These are phyloP conservation scores for Coffea canephora DNA, from an alignment of 257 asterid species.

Conservation along the genomic window DNA sequence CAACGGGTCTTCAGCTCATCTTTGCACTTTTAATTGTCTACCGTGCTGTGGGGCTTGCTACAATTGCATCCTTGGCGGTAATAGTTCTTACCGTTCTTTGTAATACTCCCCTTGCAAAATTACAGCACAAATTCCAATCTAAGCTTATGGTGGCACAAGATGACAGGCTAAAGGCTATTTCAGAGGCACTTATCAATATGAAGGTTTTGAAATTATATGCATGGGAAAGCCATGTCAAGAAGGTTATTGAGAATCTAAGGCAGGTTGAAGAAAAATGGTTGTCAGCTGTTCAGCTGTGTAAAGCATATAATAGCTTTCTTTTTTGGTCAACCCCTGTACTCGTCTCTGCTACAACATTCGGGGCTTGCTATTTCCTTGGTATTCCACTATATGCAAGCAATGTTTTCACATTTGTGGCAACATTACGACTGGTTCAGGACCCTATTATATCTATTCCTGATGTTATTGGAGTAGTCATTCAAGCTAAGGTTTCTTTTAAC, in stretches of 20 bases:
- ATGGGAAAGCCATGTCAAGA: conserved; percentile 81
- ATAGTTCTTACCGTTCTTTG: conserved; percentile 70
- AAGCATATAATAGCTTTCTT: conserved; percentile 68
- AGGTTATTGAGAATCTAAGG: conserved; percentile 54
- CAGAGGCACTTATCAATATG: conserved; percentile 84
- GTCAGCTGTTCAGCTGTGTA: conserved; percentile 71
- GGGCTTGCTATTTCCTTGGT: conserved; percentile 76
- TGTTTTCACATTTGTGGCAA: conserved; percentile 89
- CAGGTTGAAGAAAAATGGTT: conserved; percentile 69
- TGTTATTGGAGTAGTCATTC: conserved; percentile 82
- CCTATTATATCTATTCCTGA: conserved; percentile 89
- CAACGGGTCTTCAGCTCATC: conserved; percentile 72
- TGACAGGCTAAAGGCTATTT: conserved; percentile 64
- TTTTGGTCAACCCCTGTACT: conserved; percentile 89
- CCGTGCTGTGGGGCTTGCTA: conserved; percentile 75
- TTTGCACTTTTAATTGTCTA: conserved; percentile 68
- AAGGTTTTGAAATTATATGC: conserved; percentile 87
- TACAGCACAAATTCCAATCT: conserved; percentile 81
- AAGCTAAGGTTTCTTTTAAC: conserved; percentile 75
- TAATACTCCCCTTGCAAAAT: conserved; percentile 82
- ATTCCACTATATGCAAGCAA: conserved; percentile 75
- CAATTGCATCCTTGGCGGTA: conserved; percentile 68
- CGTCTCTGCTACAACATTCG: conserved; percentile 91
- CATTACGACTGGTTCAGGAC: conserved; percentile 84
- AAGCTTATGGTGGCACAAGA: conserved; percentile 89